These are phyloP conservation scores for Penicillium manginii DNA, from an alignment of 495 filamentous ascomycete species.

Conservation along the genomic window DNA sequence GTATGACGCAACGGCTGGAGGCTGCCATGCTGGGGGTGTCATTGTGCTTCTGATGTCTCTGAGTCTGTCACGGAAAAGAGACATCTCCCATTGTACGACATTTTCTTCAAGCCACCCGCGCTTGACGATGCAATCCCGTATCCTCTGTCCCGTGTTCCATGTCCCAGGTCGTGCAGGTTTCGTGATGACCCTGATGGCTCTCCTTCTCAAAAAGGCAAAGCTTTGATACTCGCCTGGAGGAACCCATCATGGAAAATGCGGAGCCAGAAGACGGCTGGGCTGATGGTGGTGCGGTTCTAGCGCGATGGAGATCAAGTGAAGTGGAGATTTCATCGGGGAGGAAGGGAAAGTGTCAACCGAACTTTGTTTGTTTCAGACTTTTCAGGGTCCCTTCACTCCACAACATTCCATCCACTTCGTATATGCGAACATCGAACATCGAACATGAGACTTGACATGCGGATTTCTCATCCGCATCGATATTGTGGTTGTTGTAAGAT, in stretches of 20 bases:
- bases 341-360: conserved; percentile 19
- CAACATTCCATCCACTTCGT: no score
- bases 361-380: conserved; percentile 14
- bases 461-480: background rate
- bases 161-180: background rate
- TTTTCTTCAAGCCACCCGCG: background rate
- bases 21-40: background rate
- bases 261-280: background rate
- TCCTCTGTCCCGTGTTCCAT: no score
- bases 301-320: conserved; percentile 14
- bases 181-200: background rate
- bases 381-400: background rate
- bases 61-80: background rate
- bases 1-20: conserved; percentile 19
- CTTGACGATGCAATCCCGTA: background rate
- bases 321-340: conserved; percentile 5
- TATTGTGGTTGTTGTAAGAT: background rate
- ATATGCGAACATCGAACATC: no score
- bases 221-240: background rate
- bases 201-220: background rate
- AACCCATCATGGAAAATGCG: no score
- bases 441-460: no score
- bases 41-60: conserved; percentile 3
- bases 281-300: conserved; percentile 21
- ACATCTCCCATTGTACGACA: background rate